A percentile compares a stretch with the other conserved stretches of the same genome.
Conservation (phyloP, 331 rosid species). For the Phaseolus coccineus region DNA sequence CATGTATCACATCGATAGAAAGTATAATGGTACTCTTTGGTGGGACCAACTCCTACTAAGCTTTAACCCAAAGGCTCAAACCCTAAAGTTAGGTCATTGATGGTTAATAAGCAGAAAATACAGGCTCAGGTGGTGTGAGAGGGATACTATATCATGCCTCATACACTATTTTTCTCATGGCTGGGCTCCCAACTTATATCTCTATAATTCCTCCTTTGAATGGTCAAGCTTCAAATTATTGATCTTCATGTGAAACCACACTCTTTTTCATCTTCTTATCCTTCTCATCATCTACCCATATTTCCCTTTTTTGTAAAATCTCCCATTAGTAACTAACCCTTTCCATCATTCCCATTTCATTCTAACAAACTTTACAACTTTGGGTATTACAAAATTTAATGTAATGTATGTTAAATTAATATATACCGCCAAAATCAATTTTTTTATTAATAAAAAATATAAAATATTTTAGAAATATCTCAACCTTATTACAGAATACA, state of each 20-base stretch:
- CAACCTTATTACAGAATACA: too few species aligned
- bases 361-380: too few species aligned
- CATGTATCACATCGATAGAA: constrained; percentile 66
- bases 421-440: too few species aligned
- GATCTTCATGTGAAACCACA: constrained; percentile 56
- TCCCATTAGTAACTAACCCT: background rate
- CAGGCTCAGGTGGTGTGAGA: constrained; percentile 45
- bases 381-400: too few species aligned
- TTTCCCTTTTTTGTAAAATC: too few species aligned
- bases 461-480: too few species aligned
- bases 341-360: background rate
- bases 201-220: constrained; percentile 67
- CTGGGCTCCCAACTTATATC: constrained; percentile 51
- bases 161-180: constrained; percentile 12
- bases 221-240: constrained; percentile 91
- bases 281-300: background rate
- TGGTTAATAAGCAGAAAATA: constrained; percentile 48
- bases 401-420: too few species aligned
- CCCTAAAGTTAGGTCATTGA: constrained; percentile 53
- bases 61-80: constrained; percentile 43
- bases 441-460: too few species aligned
- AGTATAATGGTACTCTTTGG: constrained; percentile 50
- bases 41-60: constrained; percentile 46
- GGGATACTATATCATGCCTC: background rate
- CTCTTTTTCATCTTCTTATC: background rate